Conservation (phyloP, 2,329 filamentous ascomycete genomes). For the Pseudogymnoascus sp. region DNA sequence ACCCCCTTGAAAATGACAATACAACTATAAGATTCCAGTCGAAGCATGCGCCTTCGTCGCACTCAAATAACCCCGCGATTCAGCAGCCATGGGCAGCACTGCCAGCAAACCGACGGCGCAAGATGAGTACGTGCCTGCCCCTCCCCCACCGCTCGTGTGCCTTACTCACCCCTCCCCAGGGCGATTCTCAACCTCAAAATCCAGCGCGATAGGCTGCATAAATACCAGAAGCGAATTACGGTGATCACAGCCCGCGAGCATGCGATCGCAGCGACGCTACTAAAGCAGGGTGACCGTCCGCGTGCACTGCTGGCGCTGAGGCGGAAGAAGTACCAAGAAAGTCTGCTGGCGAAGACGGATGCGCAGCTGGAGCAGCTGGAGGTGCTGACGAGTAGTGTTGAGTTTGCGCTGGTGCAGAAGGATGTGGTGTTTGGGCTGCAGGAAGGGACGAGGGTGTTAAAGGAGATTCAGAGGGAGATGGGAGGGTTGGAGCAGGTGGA, state of each 20-base stretch:
- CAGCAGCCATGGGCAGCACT: constrained; percentile 58
- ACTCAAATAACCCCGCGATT: constrained; percentile 1
- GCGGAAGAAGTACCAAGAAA: constrained; percentile 95
- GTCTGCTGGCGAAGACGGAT: constrained; percentile 81
- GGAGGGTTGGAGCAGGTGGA: constrained; percentile 89
- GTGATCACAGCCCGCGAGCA: constrained; percentile 83
- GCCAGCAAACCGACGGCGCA: constrained; percentile 66
- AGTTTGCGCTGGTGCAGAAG: constrained; percentile 95
- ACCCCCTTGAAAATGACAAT: constrained; percentile 14
- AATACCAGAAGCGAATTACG: constrained; percentile 88
- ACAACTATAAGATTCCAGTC: background rate
- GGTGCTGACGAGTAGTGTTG: constrained; percentile 78
- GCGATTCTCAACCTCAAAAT: constrained; percentile 96
- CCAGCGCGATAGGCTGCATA: constrained; percentile 93
- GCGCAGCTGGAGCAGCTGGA: constrained; percentile 90
- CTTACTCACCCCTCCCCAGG: constrained; percentile 41
- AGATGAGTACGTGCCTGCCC: constrained; percentile 63
- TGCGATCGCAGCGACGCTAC: constrained; percentile 74
- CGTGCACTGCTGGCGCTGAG: constrained; percentile 82
- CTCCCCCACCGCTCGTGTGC: constrained; percentile 13
- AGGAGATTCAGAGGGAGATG: constrained; percentile 93
- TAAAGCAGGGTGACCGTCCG: constrained; percentile 71
- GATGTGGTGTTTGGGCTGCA: constrained; percentile 89
- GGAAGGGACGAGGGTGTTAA: constrained; percentile 82
- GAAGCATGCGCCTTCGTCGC: constrained; percentile 5